Percentiles rank a stretch among this genome's conserved stretches.
phyloP scores from a whole-genome alignment of 805 yeast genomes.

The Kodamaea kakaduensis region DNA sequence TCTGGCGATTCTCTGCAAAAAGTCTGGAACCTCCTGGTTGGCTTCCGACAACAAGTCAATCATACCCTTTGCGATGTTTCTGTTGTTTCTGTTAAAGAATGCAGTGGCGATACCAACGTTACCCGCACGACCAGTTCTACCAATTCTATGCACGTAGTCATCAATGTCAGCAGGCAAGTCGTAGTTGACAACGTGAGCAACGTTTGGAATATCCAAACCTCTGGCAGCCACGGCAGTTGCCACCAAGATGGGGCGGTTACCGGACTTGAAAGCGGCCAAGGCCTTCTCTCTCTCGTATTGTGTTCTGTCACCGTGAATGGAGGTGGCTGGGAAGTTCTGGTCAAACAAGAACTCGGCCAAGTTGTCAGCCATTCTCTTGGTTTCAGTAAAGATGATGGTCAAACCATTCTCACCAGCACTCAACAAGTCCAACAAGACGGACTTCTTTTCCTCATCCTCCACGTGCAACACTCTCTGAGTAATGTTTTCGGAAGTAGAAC shows the following conservation, averaged over 20 bases:
- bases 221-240: conserved; percentile 99
- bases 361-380: conserved; percentile 97
- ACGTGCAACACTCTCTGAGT: conserved; percentile 91
- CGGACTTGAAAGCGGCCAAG: conserved; percentile 86
- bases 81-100: conserved; percentile 94
- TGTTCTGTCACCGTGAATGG: conserved; percentile 98
- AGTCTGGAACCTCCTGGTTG: conserved; percentile 94
- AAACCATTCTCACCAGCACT: conserved; percentile 76
- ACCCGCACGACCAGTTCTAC: conserved; percentile 99
- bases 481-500: conserved; percentile 97
- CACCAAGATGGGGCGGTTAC: conserved; percentile 89
- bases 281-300: conserved; percentile 98
- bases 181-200: conserved; percentile 94
- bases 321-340: conserved; percentile 93
- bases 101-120: conserved; percentile 98
- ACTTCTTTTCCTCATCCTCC: conserved; percentile 89
- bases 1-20: conserved; percentile 75
- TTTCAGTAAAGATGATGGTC: conserved; percentile 94
- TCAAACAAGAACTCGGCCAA: conserved; percentile 86
- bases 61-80: conserved; percentile 82
- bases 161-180: conserved; percentile 96
- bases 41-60: conserved; percentile 88
- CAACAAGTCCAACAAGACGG: conserved; percentile 79
- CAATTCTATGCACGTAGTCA: conserved; percentile 98
- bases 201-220: conserved; percentile 99